Conservation (phyloP, 768 basidiomycete species). For the Lentinula detonsa region DNA sequence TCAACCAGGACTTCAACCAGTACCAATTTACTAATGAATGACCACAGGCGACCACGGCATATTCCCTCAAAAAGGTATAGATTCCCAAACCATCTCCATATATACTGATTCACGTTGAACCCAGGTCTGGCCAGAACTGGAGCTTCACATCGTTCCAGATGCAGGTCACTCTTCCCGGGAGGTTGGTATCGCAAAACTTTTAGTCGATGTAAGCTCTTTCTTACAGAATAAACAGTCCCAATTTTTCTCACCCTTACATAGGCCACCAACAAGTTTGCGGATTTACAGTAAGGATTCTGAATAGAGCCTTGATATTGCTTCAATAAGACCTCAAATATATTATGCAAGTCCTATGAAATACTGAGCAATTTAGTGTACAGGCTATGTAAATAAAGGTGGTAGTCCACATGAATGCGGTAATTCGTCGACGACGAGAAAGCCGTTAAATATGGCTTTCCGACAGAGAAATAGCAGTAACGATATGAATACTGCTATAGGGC, state of each 20-base stretch:
- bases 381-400: no score
- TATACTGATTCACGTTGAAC: not conserved
- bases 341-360: no score
- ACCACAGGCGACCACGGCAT: conserved; percentile 69
- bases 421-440: no score
- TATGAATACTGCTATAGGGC: no score
- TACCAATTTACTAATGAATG: not conserved
- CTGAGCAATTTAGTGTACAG: no score
- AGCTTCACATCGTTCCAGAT: conserved; percentile 71
- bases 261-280: conserved; percentile 40
- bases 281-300: conserved; percentile 12
- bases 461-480: no score
- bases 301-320: no score
- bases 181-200: conserved; percentile 55
- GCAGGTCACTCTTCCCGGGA: conserved; percentile 87
- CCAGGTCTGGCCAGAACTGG: conserved; percentile 72
- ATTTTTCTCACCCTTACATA: conserved; percentile 9
- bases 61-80: conserved; percentile 63
- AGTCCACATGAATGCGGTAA: no score
- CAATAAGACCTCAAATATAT: no score
- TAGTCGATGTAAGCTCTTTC: conserved; percentile 53
- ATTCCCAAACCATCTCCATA: not conserved
- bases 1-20: not conserved
- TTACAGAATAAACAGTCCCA: not conserved
- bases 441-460: no score